phyloP scores from a whole-genome alignment of 345 rosid genomes.

The Populus pruinosa region DNA sequence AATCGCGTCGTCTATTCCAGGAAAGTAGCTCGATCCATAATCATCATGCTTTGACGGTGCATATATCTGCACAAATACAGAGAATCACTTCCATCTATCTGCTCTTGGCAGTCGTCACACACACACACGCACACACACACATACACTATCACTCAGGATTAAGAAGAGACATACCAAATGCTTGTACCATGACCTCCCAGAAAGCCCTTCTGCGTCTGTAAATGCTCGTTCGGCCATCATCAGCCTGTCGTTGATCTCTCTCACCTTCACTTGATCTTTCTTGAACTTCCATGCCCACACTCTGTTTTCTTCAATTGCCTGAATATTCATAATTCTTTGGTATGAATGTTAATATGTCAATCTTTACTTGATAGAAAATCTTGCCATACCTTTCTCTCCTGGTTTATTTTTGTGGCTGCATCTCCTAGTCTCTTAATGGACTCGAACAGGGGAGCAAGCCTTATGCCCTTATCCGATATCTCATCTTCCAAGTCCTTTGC shows the following conservation, averaged over 20 bases:
- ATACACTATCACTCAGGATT: not conserved
- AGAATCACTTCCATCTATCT: not conserved
- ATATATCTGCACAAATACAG: slow-evolving; percentile 44
- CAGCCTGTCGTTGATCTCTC: slow-evolving; percentile 69
- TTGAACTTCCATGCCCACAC: slow-evolving; percentile 33
- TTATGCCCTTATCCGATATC: slow-evolving; percentile 37
- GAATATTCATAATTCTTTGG: slow-evolving; percentile 13
- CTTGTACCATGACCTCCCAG: slow-evolving; percentile 61
- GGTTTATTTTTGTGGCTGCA: slow-evolving; percentile 49
- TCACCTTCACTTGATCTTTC: slow-evolving; percentile 36
- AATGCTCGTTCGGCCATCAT: slow-evolving; percentile 83
- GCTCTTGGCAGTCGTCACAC: no score
- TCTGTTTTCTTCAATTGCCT: slow-evolving; percentile 40
- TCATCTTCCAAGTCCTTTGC: slow-evolving; percentile 50
- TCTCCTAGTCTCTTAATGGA: slow-evolving; percentile 49
- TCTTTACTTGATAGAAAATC: slow-evolving; percentile 6
- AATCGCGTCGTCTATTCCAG: slow-evolving; percentile 70
- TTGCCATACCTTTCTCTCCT: slow-evolving; percentile 48
- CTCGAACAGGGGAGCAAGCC: slow-evolving; percentile 47
- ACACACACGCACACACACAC: no score
- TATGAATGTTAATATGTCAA: not conserved
- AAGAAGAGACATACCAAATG: slow-evolving; percentile 49
- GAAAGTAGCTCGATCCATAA: slow-evolving; percentile 72
- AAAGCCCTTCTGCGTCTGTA: slow-evolving; percentile 71
- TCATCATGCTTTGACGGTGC: slow-evolving; percentile 70